Conservation (phyloP, 163 green algal species). For the Scenedesmus sp. region DNA sequence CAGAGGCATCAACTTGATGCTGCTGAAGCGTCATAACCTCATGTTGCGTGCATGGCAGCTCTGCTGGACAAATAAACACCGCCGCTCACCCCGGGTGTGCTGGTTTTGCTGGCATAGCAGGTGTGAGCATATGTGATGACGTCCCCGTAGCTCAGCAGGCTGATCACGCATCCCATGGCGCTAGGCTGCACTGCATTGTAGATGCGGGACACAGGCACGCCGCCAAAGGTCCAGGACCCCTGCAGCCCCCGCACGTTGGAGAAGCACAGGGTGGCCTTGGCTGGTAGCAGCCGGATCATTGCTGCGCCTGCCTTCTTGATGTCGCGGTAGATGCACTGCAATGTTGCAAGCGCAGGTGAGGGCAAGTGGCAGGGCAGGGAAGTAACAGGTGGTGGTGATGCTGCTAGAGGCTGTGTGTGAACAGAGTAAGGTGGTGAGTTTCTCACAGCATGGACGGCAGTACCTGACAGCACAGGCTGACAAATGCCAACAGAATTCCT, state of each 20-base stretch:
- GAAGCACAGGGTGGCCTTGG: constrained; percentile 10
- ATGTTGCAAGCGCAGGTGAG: not conserved
- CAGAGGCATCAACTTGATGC: not conserved
- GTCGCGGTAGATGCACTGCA: constrained; percentile 25
- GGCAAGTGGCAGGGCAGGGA: not conserved
- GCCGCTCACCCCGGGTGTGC: not conserved
- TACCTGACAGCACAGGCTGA: too few relatives aligned
- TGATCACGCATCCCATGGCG: not conserved
- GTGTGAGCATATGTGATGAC: not conserved
- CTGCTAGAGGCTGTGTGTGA: not conserved
- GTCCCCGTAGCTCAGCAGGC: constrained; percentile 10
- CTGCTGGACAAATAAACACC: not conserved
- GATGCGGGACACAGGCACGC: not conserved
- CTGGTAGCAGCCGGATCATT: constrained; percentile 1
- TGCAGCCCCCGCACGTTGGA: constrained; percentile 19
- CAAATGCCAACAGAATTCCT: too few relatives aligned
- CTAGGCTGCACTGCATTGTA: constrained; percentile 37
- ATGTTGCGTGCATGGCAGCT: not conserved
- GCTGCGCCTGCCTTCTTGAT: not conserved
- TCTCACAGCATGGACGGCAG: too few relatives aligned
- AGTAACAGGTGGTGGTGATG: not conserved
- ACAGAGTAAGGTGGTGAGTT: too few relatives aligned
- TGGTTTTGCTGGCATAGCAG: constrained; percentile 19
- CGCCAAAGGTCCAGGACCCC: not conserved
- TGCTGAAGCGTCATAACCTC: too few relatives aligned